Evolutionary conservation across 2,329 filamentous ascomycete genomes (phyloP).

Genomic region (Calonectria crousiana): DNA sequence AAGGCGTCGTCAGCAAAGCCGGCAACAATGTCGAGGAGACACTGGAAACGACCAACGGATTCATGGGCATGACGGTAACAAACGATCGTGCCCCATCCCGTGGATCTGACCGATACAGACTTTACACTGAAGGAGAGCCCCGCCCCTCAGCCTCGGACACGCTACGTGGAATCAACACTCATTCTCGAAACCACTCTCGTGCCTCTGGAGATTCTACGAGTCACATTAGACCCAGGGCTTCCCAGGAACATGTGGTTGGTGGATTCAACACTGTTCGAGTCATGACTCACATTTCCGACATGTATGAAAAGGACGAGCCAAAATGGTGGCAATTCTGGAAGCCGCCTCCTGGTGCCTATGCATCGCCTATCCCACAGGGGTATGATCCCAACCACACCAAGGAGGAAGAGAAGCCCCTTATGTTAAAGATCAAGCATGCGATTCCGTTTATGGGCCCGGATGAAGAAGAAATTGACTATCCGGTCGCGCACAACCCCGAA

Average conservation of each 20-base stretch:
- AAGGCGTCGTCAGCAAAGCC: constrained; percentile 57
- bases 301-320: constrained; percentile 59
- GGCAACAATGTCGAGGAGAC: constrained; percentile 64
- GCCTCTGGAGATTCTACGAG: constrained; percentile 55
- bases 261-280: constrained; percentile 66
- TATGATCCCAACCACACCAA: constrained; percentile 52
- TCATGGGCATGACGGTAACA: constrained; percentile 46
- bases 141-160: constrained; percentile 41
- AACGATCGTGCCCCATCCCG: constrained; percentile 31
- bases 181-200: constrained; percentile 53
- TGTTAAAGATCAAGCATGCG: constrained; percentile 61
- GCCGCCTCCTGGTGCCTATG: constrained; percentile 70
- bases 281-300: constrained; percentile 60
- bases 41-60: constrained; percentile 68
- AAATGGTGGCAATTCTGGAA: constrained; percentile 76
- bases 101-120: constrained; percentile 40
- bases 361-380: constrained; percentile 71
- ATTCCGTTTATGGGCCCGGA: constrained; percentile 63
- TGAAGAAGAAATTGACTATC: constrained; percentile 67
- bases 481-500: constrained; percentile 71
- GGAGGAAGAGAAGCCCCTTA: constrained; percentile 59
- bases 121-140: constrained; percentile 50
- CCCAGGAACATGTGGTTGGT: background rate
- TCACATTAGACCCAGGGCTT: constrained; percentile 33
- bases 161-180: constrained; percentile 49